These are phyloP conservation scores for Aspergillus felis DNA, from an alignment of 2,329 filamentous ascomycete genomes.

Conservation along the genomic window DNA sequence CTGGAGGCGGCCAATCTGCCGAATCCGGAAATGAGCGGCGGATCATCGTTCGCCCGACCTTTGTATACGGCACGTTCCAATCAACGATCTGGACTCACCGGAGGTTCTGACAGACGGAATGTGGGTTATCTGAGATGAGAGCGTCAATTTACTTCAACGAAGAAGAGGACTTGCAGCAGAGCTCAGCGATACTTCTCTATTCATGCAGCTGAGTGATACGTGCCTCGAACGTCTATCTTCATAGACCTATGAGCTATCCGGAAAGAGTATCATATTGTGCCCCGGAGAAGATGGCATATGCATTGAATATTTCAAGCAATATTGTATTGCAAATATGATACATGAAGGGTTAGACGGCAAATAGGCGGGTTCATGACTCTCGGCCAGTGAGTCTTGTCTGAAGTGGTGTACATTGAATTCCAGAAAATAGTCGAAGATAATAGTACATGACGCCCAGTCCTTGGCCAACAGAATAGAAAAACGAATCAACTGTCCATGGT, in stretches of 20 bases:
- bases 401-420: neutral
- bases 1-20: constrained; percentile 7
- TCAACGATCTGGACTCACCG: neutral
- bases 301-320: neutral
- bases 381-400: neutral
- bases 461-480: constrained; percentile 1
- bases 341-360: neutral
- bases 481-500: constrained; percentile 1
- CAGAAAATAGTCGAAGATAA: neutral
- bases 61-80: neutral
- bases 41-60: constrained; percentile 17
- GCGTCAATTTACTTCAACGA: neutral
- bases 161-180: neutral
- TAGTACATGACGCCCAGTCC: neutral
- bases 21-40: constrained; percentile 17
- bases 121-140: neutral
- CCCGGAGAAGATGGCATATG: too few relatives aligned
- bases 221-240: neutral
- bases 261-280: neutral
- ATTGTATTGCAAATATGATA: neutral
- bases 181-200: neutral
- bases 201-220: neutral
- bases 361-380: neutral
- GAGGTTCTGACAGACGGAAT: neutral
- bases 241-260: neutral